Conservation (phyloP, 2,329 filamentous ascomycete genomes). For the Alternaria sp. region DNA sequence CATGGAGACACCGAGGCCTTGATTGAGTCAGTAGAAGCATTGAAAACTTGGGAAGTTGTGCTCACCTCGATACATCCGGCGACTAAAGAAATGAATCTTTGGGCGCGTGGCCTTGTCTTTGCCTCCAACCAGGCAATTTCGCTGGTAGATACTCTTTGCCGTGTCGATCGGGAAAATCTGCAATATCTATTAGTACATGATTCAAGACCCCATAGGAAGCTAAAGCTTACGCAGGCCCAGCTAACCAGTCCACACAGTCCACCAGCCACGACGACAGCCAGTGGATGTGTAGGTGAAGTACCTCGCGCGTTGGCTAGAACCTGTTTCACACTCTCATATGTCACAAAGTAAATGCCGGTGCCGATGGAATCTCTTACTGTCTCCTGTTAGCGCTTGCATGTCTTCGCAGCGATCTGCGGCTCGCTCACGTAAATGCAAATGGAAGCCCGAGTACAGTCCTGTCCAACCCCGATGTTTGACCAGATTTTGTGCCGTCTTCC, state of each 20-base stretch:
- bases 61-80: slow-evolving; percentile 77
- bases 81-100: slow-evolving; percentile 78
- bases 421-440: slow-evolving; percentile 74
- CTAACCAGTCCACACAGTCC: slow-evolving; percentile 83
- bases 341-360: slow-evolving; percentile 86
- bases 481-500: slow-evolving; percentile 78
- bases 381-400: slow-evolving; percentile 17
- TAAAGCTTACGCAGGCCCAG: slow-evolving; percentile 73
- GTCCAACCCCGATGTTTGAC: slow-evolving; percentile 73
- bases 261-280: slow-evolving; percentile 78
- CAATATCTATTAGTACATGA: slow-evolving; percentile 7
- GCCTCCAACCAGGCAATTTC: slow-evolving; percentile 75
- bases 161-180: slow-evolving; percentile 72
- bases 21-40: background rate
- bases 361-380: slow-evolving; percentile 81
- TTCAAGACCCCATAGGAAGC: background rate
- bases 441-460: slow-evolving; percentile 82
- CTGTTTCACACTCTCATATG: slow-evolving; percentile 87
- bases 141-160: slow-evolving; percentile 84
- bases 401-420: background rate
- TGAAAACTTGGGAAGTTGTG: background rate
- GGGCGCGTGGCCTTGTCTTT: slow-evolving; percentile 63
- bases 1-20: slow-evolving; percentile 79
- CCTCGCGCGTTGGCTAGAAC: slow-evolving; percentile 77
- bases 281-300: slow-evolving; percentile 75